Base-by-base conservation (phyloP, 2,329 filamentous ascomycete species). In the Penicillium hesseltinei region DNA sequence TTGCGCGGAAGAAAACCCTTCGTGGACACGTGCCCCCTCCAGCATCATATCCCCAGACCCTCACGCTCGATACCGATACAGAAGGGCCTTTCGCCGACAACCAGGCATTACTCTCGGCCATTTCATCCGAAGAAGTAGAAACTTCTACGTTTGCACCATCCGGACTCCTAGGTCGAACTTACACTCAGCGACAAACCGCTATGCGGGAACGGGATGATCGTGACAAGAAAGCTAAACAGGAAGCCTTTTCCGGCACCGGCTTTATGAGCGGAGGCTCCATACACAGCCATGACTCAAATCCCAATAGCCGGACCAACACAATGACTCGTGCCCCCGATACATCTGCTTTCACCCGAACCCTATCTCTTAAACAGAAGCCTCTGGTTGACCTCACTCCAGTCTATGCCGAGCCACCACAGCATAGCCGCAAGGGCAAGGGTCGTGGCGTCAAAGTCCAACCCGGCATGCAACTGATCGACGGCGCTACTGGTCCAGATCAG, bases 301-400 rank as follows among this genome's bases (percentile, higher is more conserved):
- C 33, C n/a, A 64, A 54, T 40, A 71, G 66, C 43, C 71, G 71
- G 17, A 67, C 68, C 29, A 74, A 73, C 60, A 74, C 72, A 23
- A 71, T 74, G 61, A 69, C 66, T 4, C 64, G 67, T 2, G 59
- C 58, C 2, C 65, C 69, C 1, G 69, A 70, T 8, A 53, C 50
- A 23, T 66, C 67, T 25, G 68, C 71, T 39, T 73, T 81, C 5
- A 72, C 74, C 40, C 77, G 80, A 49, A 77, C 77, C n/a, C 73
- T 71, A n/a, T 83, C 82, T 2, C 63, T 72, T 50, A 71, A 66
- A 6, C 69, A 73, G 25, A 76, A 85, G 60, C 88, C 89, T 1
- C 79, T 92, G 6, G 75, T 92, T 31, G 88, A 90, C 66, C 79
- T 91, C 40, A 86, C 85, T 0, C 85, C 86, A 0, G 78, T 80